These are phyloP conservation scores for Cyclotella sp. DNA, from an alignment of 108 stramenopile species.

Conservation along the genomic window DNA sequence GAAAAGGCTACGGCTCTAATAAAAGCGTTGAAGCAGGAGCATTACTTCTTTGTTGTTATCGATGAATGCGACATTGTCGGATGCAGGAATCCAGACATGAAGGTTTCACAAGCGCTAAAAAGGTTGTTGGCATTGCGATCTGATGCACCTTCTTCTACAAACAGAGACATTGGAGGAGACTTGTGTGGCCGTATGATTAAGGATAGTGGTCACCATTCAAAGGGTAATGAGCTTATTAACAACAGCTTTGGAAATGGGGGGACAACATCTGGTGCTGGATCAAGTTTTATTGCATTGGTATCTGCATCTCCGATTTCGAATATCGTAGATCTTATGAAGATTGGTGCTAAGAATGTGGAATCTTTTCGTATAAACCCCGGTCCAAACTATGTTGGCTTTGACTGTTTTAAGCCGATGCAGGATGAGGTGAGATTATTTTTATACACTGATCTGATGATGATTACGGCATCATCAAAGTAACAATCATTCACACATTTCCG, in stretches of 20 bases:
- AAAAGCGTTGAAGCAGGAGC: neutral
- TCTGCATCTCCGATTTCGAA: neutral
- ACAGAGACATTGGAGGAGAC: too few species aligned
- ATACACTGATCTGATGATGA: neutral
- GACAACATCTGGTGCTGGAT: too few species aligned
- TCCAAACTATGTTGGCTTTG: neutral
- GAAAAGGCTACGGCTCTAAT: neutral
- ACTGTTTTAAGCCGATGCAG: neutral
- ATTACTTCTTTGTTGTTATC: neutral
- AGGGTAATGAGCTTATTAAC: too few species aligned
- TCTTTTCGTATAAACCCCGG: neutral
- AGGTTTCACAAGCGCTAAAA: neutral
- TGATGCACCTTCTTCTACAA: too few species aligned
- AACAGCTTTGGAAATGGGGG: too few species aligned
- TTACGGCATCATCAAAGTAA: neutral
- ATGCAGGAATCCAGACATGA: neutral
- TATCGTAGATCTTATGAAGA: neutral
- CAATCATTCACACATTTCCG: neutral
- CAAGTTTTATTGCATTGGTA: neutral
- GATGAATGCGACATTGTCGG: conserved; percentile 1
- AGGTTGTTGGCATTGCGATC: neutral
- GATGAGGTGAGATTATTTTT: neutral
- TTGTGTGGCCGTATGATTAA: too few species aligned
- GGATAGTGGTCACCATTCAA: too few species aligned
- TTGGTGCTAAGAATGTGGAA: neutral